phyloP scores from a whole-genome alignment of 1,139 yeast species.

The Eremothecium sinecaudum region DNA sequence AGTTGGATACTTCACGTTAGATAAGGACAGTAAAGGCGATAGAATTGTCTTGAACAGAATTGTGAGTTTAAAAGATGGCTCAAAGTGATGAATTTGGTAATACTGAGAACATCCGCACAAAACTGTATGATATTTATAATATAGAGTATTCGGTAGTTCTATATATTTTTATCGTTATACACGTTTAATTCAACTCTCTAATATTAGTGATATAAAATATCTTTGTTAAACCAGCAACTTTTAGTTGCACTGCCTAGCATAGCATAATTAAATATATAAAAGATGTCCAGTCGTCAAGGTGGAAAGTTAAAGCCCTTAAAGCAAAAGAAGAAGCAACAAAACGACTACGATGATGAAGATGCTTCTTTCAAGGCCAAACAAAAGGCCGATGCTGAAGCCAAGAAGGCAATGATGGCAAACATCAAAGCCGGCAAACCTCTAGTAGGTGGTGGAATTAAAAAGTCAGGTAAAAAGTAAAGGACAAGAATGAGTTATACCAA shows the following conservation, averaged over 20 bases:
- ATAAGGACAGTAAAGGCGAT: slow-evolving; percentile 58
- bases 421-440: slow-evolving; percentile 87
- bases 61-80: slow-evolving; percentile 71
- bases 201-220: too few relatives aligned
- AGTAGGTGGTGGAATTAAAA: slow-evolving; percentile 91
- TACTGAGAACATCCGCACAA: slow-evolving; percentile 1
- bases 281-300: slow-evolving; percentile 68
- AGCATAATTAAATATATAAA: neutral
- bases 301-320: slow-evolving; percentile 44
- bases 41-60: slow-evolving; percentile 71
- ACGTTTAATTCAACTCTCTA: too few relatives aligned
- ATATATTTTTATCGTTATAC: neutral
- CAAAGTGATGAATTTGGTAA: slow-evolving; percentile 11
- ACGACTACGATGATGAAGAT: slow-evolving; percentile 82
- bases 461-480: slow-evolving; percentile 56
- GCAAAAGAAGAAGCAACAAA: slow-evolving; percentile 59
- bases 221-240: too few relatives aligned
- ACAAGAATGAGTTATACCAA: too few relatives aligned
- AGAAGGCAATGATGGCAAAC: slow-evolving; percentile 80
- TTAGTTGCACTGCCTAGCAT: too few relatives aligned
- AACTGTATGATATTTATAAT: too few relatives aligned
- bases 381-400: slow-evolving; percentile 89
- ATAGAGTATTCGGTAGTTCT: too few relatives aligned
- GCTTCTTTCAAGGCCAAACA: slow-evolving; percentile 85
- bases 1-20: slow-evolving; percentile 92